Evolutionary conservation across 164 flowering plant species (phyloP).

Genomic region (Stephania yunnanensis): DNA sequence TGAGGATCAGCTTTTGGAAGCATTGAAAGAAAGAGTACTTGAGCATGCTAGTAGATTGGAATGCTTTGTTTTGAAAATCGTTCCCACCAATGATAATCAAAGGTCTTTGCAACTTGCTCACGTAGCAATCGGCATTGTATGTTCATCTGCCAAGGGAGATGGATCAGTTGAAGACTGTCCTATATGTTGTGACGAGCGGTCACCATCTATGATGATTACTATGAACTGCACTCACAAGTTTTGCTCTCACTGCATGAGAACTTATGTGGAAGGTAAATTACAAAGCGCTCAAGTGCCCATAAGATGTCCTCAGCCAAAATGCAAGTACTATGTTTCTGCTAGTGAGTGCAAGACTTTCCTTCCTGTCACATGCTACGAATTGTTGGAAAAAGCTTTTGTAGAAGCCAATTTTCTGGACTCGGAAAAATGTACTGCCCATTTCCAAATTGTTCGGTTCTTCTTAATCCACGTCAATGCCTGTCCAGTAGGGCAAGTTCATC

Average conservation of each 20-base stretch:
- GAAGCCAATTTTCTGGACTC: conserved; percentile 52
- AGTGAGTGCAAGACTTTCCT: conserved; percentile 72
- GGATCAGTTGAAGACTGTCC: conserved; percentile 46
- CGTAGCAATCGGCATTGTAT: conserved; percentile 70
- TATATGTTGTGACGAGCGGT: conserved; percentile 76
- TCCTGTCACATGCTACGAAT: conserved; percentile 50
- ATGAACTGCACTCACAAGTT: conserved; percentile 81
- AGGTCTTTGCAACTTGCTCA: conserved; percentile 55
- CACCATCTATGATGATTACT: conserved; percentile 47
- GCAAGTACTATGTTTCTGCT: conserved; percentile 60
- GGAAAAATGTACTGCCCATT: conserved; percentile 60
- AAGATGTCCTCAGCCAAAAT: conserved; percentile 63
- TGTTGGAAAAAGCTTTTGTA: conserved; percentile 48
- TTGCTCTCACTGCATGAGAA: conserved; percentile 78
- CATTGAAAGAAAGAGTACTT: conserved; percentile 58
- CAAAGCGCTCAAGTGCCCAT: conserved; percentile 65
- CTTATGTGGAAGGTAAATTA: conserved; percentile 59
- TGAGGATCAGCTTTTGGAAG: conserved; percentile 55
- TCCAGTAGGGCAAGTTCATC: conserved; percentile 64
- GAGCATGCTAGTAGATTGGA: conserved; percentile 54
- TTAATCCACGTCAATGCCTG: conserved; percentile 56
- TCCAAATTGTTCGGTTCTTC: conserved; percentile 62
- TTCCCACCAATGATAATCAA: conserved; percentile 37
- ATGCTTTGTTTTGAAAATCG: conserved; percentile 44
- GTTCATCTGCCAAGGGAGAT: conserved; percentile 30